A percentile compares a stretch with the other conserved stretches of the same genome.
These are phyloP conservation scores for Sutorius australiensis DNA, from an alignment of 768 basidiomycete species.

Conservation along the genomic window DNA sequence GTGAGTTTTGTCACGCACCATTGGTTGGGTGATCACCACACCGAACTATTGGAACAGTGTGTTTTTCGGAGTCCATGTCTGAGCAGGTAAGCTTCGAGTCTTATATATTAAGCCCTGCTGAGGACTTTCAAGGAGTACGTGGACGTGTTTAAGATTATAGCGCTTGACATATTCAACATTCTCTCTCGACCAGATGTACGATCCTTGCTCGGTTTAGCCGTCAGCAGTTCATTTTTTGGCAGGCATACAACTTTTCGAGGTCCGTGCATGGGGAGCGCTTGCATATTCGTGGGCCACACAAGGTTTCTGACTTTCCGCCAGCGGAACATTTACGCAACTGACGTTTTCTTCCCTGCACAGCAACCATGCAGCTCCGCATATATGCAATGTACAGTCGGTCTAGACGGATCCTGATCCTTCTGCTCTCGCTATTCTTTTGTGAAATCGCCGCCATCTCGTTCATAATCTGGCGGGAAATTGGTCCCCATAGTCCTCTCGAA, in stretches of 20 bases:
- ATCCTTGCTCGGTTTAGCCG: background rate
- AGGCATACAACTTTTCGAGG: slow-evolving; percentile 28
- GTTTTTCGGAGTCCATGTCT: slow-evolving; percentile 17
- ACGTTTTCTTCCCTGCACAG: slow-evolving; percentile 9
- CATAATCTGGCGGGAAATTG: slow-evolving; percentile 27
- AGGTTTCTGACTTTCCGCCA: slow-evolving; percentile 13
- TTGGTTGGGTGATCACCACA: background rate
- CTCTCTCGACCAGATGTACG: slow-evolving; percentile 20
- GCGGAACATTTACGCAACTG: background rate
- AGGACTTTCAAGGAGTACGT: slow-evolving; percentile 22
- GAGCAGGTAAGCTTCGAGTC: slow-evolving; percentile 10
- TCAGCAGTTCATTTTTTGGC: background rate
- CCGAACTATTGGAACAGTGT: slow-evolving; percentile 12
- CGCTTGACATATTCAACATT: background rate
- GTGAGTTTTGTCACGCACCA: slow-evolving; percentile 11
- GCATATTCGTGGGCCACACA: slow-evolving; percentile 31
- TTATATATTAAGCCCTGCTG: slow-evolving; percentile 1
- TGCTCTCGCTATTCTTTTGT: slow-evolving; percentile 19
- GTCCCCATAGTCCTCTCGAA: slow-evolving; percentile 20
- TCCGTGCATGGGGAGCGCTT: slow-evolving; percentile 33
- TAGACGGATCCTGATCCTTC: slow-evolving; percentile 14
- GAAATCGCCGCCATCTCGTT: slow-evolving; percentile 23
- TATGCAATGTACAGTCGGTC: slow-evolving; percentile 32
- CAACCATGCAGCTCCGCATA: slow-evolving; percentile 32
- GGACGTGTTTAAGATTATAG: background rate